A percentile compares a stretch with the other conserved stretches of the same genome.
Evolutionary conservation across 1,139 yeast genomes (phyloP).

Genomic region (Kodamaea derodonti): DNA sequence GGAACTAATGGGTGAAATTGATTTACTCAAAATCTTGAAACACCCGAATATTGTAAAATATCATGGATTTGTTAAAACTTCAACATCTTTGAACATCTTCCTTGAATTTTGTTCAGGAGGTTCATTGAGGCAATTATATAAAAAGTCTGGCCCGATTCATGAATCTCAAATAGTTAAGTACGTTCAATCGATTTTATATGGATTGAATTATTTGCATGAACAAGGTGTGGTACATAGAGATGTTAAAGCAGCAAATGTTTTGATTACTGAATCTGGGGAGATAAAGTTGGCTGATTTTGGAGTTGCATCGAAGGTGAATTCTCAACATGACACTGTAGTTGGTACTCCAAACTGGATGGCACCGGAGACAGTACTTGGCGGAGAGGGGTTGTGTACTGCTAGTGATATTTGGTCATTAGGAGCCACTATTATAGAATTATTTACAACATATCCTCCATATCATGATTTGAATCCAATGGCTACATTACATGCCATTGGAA

Average conservation of each 20-base stretch:
- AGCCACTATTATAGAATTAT: conserved; percentile 82
- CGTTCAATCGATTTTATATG: conserved; percentile 69
- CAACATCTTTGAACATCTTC: conserved; percentile 64
- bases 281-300: conserved; percentile 80
- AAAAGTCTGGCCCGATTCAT: conserved; percentile 51
- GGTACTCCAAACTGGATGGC: conserved; percentile 92
- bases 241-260: conserved; percentile 74
- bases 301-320: conserved; percentile 56
- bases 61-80: conserved; percentile 78
- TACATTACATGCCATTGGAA: conserved; percentile 88
- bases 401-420: conserved; percentile 95
- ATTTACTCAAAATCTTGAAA: conserved; percentile 72
- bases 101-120: conserved; percentile 81
- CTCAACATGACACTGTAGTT: conserved; percentile 41
- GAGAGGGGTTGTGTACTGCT: conserved; percentile 83
- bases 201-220: conserved; percentile 63
- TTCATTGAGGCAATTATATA: conserved; percentile 68
- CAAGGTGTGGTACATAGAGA: conserved; percentile 78
- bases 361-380: conserved; percentile 69
- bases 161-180: conserved; percentile 60
- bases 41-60: conserved; percentile 88
- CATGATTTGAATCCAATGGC: conserved; percentile 80
- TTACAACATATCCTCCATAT: conserved; percentile 87
- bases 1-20: conserved; percentile 77
- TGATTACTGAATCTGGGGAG: conserved; percentile 54